Conservation (phyloP, 2,329 filamentous ascomycete genomes). For the Emmonsia crescens region DNA sequence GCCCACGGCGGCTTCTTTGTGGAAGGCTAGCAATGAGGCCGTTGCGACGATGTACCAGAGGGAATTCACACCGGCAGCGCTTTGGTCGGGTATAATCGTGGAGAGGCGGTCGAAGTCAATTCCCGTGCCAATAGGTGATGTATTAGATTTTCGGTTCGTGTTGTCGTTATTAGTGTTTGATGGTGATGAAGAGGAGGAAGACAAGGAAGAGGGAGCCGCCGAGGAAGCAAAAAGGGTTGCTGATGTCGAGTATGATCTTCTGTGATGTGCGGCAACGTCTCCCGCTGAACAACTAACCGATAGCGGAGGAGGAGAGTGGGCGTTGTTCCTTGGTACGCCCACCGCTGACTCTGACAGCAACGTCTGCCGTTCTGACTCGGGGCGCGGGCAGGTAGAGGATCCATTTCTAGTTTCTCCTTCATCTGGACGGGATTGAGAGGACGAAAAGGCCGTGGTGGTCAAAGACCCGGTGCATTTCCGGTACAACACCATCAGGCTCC, state of each 20-base stretch:
- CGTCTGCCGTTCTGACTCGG: neutral
- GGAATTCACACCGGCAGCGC: conserved; percentile 6
- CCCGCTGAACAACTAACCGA: neutral
- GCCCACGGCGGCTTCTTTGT: conserved; percentile 18
- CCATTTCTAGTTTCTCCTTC: neutral
- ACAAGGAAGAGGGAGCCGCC: neutral
- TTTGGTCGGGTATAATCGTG: neutral
- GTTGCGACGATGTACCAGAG: conserved; percentile 20
- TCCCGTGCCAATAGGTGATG: neutral
- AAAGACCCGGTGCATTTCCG: neutral
- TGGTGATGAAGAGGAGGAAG: neutral
- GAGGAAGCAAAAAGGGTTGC: neutral
- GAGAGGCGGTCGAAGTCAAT: conserved; percentile 3
- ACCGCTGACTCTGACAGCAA: too few species aligned
- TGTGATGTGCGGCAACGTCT: neutral
- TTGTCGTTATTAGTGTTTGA: neutral
- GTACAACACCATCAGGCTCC: neutral
- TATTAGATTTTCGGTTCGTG: neutral
- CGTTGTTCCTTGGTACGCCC: neutral
- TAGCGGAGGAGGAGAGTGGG: neutral
- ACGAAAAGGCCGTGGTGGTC: neutral
- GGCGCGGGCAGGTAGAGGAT: neutral
- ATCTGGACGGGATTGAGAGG: neutral
- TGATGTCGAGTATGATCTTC: neutral
- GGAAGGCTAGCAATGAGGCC: conserved; percentile 18